phyloP scores from a whole-genome alignment of 805 yeast species.

The Wickerhamomyces xylosicus region DNA sequence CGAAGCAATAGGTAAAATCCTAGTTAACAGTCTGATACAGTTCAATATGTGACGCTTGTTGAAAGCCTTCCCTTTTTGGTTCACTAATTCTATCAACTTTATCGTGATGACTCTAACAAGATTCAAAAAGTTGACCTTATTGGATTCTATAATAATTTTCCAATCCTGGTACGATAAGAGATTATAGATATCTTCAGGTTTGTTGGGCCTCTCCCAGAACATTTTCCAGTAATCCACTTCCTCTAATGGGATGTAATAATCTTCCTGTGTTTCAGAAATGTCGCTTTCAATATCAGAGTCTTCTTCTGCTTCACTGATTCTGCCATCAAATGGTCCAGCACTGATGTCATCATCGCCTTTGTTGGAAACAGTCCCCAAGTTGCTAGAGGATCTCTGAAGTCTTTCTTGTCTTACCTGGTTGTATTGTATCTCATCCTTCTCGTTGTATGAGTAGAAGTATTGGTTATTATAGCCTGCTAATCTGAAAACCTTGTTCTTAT shows the following conservation, averaged over 20 bases:
- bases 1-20: constrained; percentile 55
- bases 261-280: background rate
- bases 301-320: background rate
- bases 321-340: background rate
- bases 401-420: constrained; percentile 1
- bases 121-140: constrained; percentile 44
- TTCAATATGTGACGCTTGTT: constrained; percentile 34
- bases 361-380: constrained; percentile 1
- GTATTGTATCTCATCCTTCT: background rate
- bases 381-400: constrained; percentile 16
- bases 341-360: background rate
- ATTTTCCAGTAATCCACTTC: constrained; percentile 32
- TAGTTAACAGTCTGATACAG: constrained; percentile 54
- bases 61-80: constrained; percentile 16
- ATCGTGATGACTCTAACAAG: constrained; percentile 33
- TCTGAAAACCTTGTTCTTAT: constrained; percentile 49
- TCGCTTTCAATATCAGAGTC: background rate
- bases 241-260: background rate
- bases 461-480: constrained; percentile 33
- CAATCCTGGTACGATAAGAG: constrained; percentile 49
- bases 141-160: constrained; percentile 45
- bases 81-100: constrained; percentile 14
- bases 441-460: constrained; percentile 1
- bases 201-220: constrained; percentile 39
- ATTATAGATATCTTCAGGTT: constrained; percentile 47